A percentile compares a stretch with the other conserved stretches of the same genome.
These are phyloP conservation scores for Curvularia eragrostidis DNA, from an alignment of 2,329 filamentous ascomycete genomes.

Conservation along the genomic window DNA sequence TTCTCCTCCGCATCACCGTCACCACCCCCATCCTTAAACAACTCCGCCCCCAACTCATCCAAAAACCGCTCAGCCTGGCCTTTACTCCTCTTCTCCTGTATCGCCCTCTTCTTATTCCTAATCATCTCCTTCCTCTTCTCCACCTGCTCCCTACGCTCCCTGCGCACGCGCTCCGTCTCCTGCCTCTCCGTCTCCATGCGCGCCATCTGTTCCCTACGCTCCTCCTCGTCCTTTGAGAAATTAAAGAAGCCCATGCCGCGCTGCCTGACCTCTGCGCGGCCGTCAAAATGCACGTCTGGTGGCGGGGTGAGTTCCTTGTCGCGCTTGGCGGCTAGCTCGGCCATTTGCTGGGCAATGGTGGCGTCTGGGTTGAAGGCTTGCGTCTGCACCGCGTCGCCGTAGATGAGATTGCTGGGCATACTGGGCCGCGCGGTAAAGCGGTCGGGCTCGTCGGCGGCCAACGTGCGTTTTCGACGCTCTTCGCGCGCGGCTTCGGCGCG, in stretches of 20 bases:
- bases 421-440: conserved; percentile 71
- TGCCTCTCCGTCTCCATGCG: conserved; percentile 70
- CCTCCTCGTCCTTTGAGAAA: conserved; percentile 78
- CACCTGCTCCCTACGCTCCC: conserved; percentile 56
- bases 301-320: conserved; percentile 84
- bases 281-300: conserved; percentile 83
- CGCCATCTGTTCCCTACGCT: conserved; percentile 75
- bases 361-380: conserved; percentile 82
- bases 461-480: conserved; percentile 63
- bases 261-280: conserved; percentile 78
- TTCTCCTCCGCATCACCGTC: not conserved
- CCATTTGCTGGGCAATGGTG: conserved; percentile 71
- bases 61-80: conserved; percentile 77
- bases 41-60: conserved; percentile 56
- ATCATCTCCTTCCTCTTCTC: conserved; percentile 69
- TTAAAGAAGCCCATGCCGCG: conserved; percentile 93
- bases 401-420: conserved; percentile 75
- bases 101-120: conserved; percentile 64
- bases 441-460: conserved; percentile 68
- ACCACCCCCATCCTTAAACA: conserved; percentile 14
- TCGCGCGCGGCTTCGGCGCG: conserved; percentile 70
- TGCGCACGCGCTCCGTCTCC: conserved; percentile 70
- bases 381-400: conserved; percentile 83
- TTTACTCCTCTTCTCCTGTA: conserved; percentile 66
- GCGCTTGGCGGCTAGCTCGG: conserved; percentile 75